A percentile compares a stretch with the other conserved stretches of the same genome.
These are phyloP conservation scores for Eucalyptus cloeziana DNA, from an alignment of 345 rosid genomes.

Conservation along the genomic window DNA sequence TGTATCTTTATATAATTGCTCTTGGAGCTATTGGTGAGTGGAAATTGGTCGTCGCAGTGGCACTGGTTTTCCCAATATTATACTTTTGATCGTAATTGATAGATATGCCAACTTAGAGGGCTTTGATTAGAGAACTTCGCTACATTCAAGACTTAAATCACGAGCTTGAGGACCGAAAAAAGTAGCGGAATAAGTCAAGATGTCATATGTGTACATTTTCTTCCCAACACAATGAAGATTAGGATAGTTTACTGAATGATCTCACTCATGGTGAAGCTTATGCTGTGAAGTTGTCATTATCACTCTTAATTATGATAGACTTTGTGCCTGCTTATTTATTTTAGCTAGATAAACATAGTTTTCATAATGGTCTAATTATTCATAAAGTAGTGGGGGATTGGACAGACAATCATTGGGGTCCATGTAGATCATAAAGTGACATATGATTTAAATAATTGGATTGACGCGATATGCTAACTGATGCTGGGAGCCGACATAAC, in stretches of 20 bases:
- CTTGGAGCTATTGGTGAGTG: background rate
- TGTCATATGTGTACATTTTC: background rate
- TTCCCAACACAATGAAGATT: background rate
- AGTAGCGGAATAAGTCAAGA: background rate
- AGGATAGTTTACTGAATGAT: background rate
- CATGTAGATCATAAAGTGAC: background rate
- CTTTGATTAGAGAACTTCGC: background rate
- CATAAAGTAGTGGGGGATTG: background rate
- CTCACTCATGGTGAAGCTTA: background rate
- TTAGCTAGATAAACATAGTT: background rate
- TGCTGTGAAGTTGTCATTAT: background rate
- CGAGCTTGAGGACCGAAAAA: background rate
- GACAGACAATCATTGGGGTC: background rate
- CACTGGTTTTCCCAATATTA: accelerated
- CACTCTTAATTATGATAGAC: background rate
- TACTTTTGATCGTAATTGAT: background rate
- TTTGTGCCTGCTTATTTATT: background rate
- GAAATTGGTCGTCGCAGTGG: accelerated
- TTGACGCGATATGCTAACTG: background rate
- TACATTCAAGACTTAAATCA: background rate
- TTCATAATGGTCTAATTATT: background rate
- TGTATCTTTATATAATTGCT: background rate
- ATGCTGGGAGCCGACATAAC: background rate
- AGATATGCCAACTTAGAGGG: background rate
- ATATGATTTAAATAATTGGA: background rate